Evolutionary conservation across 129 eudicot genomes (phyloP).

Genomic region (Solidago caesia): DNA sequence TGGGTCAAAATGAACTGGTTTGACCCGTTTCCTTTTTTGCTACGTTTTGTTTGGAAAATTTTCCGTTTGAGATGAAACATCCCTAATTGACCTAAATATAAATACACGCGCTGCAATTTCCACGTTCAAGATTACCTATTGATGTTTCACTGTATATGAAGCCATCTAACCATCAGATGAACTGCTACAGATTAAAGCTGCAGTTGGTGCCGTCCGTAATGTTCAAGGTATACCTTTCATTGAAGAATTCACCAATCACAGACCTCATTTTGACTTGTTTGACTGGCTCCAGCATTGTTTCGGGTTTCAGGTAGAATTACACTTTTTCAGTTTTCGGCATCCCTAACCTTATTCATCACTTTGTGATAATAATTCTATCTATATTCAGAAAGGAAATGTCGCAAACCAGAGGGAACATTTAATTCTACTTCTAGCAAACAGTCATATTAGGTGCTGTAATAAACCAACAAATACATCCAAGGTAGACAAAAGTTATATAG

Average conservation of each 20-base stretch:
- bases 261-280: slow-evolving; percentile 55
- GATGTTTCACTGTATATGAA: background rate
- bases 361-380: background rate
- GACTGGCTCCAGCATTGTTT: slow-evolving; percentile 87
- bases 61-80: background rate
- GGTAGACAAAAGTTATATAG: slow-evolving; percentile 39
- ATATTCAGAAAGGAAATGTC: slow-evolving; percentile 76
- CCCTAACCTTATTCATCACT: background rate
- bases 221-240: slow-evolving; percentile 76
- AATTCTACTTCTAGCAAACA: slow-evolving; percentile 78
- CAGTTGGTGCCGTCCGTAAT: slow-evolving; percentile 68
- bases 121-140: background rate
- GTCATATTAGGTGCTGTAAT: slow-evolving; percentile 59
- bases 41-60: background rate
- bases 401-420: slow-evolving; percentile 97
- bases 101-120: background rate
- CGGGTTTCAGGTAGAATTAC: slow-evolving; percentile 72
- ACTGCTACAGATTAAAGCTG: slow-evolving; percentile 69
- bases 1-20: background rate
- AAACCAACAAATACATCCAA: slow-evolving; percentile 47
- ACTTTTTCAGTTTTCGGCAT: slow-evolving; percentile 1
- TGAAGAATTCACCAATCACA: slow-evolving; percentile 51
- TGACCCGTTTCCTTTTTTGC: slow-evolving; percentile 2
- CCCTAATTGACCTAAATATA: background rate
- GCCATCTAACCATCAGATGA: slow-evolving; percentile 2